Base-by-base conservation (phyloP, 176 grass and related monocot species). In the Musa acuminata region DNA sequence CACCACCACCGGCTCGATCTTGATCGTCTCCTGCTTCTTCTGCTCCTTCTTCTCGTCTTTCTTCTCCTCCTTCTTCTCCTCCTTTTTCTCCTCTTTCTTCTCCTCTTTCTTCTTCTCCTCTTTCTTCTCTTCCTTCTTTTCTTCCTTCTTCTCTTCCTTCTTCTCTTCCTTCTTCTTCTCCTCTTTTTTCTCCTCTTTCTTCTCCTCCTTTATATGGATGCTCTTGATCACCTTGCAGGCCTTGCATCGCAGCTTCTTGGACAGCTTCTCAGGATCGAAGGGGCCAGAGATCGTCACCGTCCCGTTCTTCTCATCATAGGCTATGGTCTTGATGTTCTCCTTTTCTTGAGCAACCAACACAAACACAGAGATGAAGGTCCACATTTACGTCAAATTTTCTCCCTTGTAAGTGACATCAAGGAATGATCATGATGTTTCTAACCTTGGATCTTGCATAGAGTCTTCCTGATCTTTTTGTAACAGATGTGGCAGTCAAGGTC, bases 381-480 rank as follows among this genome's bases (percentile, higher is more conserved):
- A 57, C 16, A 64, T 64, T 26, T 9, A 23, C 9, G 35, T 43
- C 35, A 43, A 43, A 43, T 43, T 43, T 43, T 43, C 35, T 43
- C 4, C 35, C 35, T 6, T 43, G 4, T 5, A 43, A 43, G 35
- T 43, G 35, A 43, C 4, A 43, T 6, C 35, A 43, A 43, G 35
- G 35, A 43, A 43, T 43, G 35, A 43, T 43, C 35, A 43, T 6
- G 35, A 43, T 43, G 35, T 43, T 43, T 43, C 35, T 43, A 0
- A 92, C 92, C 89, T 92, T 92, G 92, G 52, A 96, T 72, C 75
- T 87, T 92, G 89, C 85, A 92, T 52, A 96, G 78, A 81, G 82
- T 78, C 77, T 89, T 96, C 73, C 85, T 82, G 81, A 96, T 92
- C 87, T 96, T 96, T 68, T 88, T 96, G 87, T 84, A 92, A 82